Percentiles rank a stretch among this genome's conserved stretches.
Conservation (phyloP, 2,329 filamentous ascomycete species). For the Penicillium sp. region DNA sequence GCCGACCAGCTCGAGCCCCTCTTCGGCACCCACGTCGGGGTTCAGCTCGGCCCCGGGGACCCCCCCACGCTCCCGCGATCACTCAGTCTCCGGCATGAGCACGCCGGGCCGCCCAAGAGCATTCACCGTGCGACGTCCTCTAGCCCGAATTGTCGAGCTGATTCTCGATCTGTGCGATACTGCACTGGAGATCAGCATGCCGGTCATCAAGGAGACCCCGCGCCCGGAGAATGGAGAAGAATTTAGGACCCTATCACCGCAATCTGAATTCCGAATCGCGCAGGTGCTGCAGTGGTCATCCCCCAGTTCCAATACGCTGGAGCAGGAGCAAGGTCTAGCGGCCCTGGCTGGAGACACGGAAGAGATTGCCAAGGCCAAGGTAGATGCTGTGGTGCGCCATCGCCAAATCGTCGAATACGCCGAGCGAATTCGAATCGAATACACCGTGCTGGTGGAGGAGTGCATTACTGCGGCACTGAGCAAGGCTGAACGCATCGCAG, state of each 20-base stretch:
- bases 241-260: slow-evolving; percentile 86
- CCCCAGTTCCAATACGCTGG: slow-evolving; percentile 80
- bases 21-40: slow-evolving; percentile 65
- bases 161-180: slow-evolving; percentile 94
- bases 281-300: slow-evolving; percentile 97
- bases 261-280: slow-evolving; percentile 89
- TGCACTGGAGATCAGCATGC: slow-evolving; percentile 87
- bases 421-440: slow-evolving; percentile 90
- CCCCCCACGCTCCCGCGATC: slow-evolving; percentile 60
- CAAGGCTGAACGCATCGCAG: slow-evolving; percentile 82
- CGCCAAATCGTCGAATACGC: slow-evolving; percentile 91
- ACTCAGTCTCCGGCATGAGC: slow-evolving; percentile 58
- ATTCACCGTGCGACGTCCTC: slow-evolving; percentile 82
- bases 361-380: slow-evolving; percentile 74
- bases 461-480: slow-evolving; percentile 88
- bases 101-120: slow-evolving; percentile 69
- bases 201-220: slow-evolving; percentile 75
- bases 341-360: slow-evolving; percentile 87
- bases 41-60: slow-evolving; percentile 64
- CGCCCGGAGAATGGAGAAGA: slow-evolving; percentile 61
- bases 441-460: slow-evolving; percentile 85
- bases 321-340: slow-evolving; percentile 86
- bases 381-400: slow-evolving; percentile 87
- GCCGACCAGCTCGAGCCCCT: slow-evolving; percentile 60
- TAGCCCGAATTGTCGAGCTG: slow-evolving; percentile 89